Conservation (phyloP, 305 asterid genomes). For the Fraxinus floribunda region DNA sequence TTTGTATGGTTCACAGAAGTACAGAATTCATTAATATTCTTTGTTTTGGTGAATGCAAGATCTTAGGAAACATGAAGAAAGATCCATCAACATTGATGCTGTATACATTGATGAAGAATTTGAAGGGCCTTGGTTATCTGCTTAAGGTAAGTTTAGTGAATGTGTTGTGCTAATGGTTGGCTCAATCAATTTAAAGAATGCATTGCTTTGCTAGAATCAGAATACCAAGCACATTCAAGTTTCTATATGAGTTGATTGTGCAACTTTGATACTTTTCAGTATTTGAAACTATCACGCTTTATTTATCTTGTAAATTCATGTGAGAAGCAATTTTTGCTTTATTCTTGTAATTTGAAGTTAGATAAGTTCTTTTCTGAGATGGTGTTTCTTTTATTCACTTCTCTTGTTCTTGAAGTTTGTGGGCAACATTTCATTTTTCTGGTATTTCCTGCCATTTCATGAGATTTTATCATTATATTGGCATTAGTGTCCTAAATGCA, state of each 20-base stretch:
- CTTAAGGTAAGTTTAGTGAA: conserved; percentile 55
- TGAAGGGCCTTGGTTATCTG: conserved; percentile 70
- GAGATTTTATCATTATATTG: neutral
- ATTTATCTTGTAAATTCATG: neutral
- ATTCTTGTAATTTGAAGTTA: neutral
- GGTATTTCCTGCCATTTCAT: neutral
- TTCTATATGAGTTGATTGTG: neutral
- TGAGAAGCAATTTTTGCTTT: neutral
- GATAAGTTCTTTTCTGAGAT: neutral
- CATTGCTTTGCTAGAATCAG: conserved; percentile 10
- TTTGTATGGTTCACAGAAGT: conserved; percentile 19
- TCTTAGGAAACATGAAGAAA: conserved; percentile 78
- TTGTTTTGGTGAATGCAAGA: conserved; percentile 53
- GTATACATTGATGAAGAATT: conserved; percentile 71
- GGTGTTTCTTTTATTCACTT: neutral
- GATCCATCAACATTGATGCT: conserved; percentile 79
- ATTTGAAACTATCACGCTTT: neutral
- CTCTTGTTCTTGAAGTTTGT: neutral
- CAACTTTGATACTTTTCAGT: neutral
- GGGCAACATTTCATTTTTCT: neutral
- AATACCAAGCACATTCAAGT: conserved; percentile 1
- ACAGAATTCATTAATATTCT: conserved; percentile 24
- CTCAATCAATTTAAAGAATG: conserved; percentile 6
- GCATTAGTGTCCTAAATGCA: neutral
- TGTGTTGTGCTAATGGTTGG: conserved; percentile 11